Evolutionary conservation across 352 stramenopile species (phyloP).

Genomic region (Phytopythium boreale): DNA sequence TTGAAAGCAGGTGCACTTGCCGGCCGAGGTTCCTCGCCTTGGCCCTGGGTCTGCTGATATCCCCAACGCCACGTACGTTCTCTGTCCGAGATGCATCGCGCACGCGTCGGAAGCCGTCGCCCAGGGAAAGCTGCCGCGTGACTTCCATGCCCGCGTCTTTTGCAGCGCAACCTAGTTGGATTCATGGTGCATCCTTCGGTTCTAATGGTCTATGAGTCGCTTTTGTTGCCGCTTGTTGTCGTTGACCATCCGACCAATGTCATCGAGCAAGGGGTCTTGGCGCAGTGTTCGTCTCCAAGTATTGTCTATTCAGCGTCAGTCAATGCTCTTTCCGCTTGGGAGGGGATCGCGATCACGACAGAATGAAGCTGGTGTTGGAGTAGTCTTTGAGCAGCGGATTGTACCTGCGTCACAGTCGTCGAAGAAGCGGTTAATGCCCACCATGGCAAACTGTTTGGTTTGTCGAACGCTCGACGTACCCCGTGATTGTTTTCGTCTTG

Average conservation of each 20-base stretch:
- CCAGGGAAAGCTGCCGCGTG: constrained; percentile 37
- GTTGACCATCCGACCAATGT: neutral
- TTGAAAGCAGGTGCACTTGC: constrained; percentile 41
- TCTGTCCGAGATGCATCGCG: constrained; percentile 51
- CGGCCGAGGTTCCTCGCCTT: constrained; percentile 32
- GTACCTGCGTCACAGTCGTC: constrained; percentile 44
- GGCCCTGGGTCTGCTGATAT: constrained; percentile 52
- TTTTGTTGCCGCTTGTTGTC: neutral
- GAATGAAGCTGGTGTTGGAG: constrained; percentile 87
- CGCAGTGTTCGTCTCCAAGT: neutral
- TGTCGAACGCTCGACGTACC: constrained; percentile 29
- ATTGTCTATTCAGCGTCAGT: neutral
- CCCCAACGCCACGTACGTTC: constrained; percentile 46
- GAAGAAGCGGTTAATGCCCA: neutral
- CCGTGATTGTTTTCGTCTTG: constrained; percentile 79
- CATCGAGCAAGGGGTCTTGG: neutral
- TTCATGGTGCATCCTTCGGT: neutral
- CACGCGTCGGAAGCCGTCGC: constrained; percentile 31
- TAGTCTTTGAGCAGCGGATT: constrained; percentile 90
- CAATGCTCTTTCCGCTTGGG: neutral
- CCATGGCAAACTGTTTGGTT: neutral
- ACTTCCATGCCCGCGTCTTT: constrained; percentile 35
- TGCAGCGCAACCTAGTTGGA: neutral
- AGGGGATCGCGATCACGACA: constrained; percentile 40
- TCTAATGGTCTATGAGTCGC: neutral